Evolutionary conservation across 352 stramenopile genomes (phyloP), one percentile per base, ranked within the genome.

Genomic region (Paralagenidium karlingii): DNA sequence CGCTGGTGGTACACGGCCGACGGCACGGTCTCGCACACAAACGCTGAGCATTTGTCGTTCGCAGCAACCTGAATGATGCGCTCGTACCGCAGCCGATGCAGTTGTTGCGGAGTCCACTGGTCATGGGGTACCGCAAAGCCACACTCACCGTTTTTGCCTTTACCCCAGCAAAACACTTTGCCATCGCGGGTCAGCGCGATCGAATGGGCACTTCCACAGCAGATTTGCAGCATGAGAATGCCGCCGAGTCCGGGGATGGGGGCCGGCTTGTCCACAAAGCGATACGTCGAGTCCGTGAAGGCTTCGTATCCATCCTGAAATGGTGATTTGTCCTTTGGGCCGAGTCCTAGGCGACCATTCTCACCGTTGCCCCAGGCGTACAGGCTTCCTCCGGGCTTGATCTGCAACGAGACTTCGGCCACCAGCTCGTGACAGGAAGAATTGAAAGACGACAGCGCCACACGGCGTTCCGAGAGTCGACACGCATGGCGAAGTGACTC

Each of bases 291-390:
- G 30, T 83, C 69, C 1, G 73, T 86, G n/a, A 80, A 49, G 31
- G 69, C 67, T 25, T 86, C 73, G 33, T 83, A 83, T 1, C 73
- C 73, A 24, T 86, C 67, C 1, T 58, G 51, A 22, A 80, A 70
- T 13, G 47, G 42, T 0, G 37, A 12, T 9, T n/a, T n/a, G n/a
- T n/a, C n/a, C n/a, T n/a, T n/a, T n/a, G n/a, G 26, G n/a, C 68
- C 68, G 8, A 83, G 25, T 0, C 73, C 73, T 0, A 86, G 43
- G 0, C 73, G 60, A 2, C 73, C 73, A 18, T 76, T 74, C 16
- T 80, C 51, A 15, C 54, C 67, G 32, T 68, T 59, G 1, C 73
- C 73, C 73, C 73, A 86, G 16, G 69, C 64, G 36, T 82, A 83
- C 0, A 64, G 67, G 5, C 60, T 77, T 18, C 73, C 73, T 10